These are phyloP conservation scores for Schizosaccharomyces octosporus DNA, from an alignment of 805 yeast genomes.

Conservation along the genomic window DNA sequence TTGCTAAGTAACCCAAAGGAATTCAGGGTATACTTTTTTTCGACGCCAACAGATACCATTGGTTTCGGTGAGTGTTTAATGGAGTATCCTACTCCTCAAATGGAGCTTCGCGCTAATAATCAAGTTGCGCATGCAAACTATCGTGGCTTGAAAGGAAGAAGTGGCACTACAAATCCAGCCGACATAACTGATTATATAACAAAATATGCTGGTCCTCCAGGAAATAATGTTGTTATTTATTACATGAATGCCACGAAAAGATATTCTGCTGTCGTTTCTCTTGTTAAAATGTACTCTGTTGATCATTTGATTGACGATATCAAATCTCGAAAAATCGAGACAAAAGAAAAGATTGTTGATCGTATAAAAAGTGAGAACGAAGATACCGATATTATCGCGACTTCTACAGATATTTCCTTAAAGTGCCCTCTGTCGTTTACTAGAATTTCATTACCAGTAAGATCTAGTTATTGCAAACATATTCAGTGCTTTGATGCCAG, in stretches of 20 bases:
- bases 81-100: slow-evolving; percentile 40
- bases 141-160: slow-evolving; percentile 47
- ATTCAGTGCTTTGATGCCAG: slow-evolving; percentile 71
- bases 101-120: slow-evolving; percentile 42
- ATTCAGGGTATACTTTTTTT: background rate
- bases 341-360: slow-evolving; percentile 23
- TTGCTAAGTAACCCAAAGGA: background rate
- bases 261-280: slow-evolving; percentile 29
- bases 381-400: slow-evolving; percentile 49
- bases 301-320: slow-evolving; percentile 21
- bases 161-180: slow-evolving; percentile 65
- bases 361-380: slow-evolving; percentile 18
- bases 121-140: slow-evolving; percentile 26
- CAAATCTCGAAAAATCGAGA: slow-evolving; percentile 25
- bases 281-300: slow-evolving; percentile 27
- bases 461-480: slow-evolving; percentile 51
- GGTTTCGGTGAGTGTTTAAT: slow-evolving; percentile 13
- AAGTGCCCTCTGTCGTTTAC: slow-evolving; percentile 58
- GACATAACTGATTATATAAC: slow-evolving; percentile 34
- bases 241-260: slow-evolving; percentile 34
- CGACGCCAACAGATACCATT: background rate
- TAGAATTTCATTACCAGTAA: slow-evolving; percentile 45
- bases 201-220: slow-evolving; percentile 3
- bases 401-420: slow-evolving; percentile 39
- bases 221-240: slow-evolving; percentile 25